Evolutionary conservation across 768 basidiomycete genomes (phyloP).

Genomic region (Lactarius indigo): DNA sequence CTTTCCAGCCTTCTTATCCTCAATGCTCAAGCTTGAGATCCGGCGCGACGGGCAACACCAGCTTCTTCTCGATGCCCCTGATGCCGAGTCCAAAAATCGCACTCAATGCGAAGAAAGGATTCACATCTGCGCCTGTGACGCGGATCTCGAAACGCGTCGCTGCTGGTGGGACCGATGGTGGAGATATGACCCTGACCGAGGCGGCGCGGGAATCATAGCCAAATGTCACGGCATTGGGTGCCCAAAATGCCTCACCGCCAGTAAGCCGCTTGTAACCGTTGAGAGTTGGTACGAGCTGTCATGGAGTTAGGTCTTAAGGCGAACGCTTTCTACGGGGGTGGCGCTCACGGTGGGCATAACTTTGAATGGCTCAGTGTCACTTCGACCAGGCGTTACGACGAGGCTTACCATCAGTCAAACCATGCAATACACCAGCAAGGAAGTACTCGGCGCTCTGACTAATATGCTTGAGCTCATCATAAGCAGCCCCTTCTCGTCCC

Average conservation of each 20-base stretch:
- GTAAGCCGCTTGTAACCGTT: conserved; percentile 97
- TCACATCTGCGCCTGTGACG: conserved; percentile 96
- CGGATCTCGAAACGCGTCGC: conserved; percentile 93
- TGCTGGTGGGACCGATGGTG: conserved; percentile 75
- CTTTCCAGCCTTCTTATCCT: conserved; percentile 57
- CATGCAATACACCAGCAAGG: conserved; percentile 89
- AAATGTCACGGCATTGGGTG: conserved; percentile 88
- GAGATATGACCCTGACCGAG: conserved; percentile 87
- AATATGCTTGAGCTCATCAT: conserved; percentile 79
- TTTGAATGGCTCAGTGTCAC: conserved; percentile 7
- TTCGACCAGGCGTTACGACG: not conserved
- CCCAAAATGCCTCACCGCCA: conserved; percentile 92
- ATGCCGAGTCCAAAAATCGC: conserved; percentile 86
- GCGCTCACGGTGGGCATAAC: conserved; percentile 24
- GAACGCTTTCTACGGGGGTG: not conserved
- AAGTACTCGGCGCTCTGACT: conserved; percentile 87
- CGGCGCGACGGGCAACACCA: conserved; percentile 66
- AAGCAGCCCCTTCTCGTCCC: conserved; percentile 68
- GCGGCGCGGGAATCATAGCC: conserved; percentile 95
- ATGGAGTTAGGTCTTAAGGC: not conserved
- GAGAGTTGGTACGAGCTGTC: conserved; percentile 80
- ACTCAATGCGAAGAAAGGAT: conserved; percentile 84
- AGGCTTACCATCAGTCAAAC: conserved; percentile 80
- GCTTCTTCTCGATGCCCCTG: conserved; percentile 79
- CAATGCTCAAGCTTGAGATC: conserved; percentile 54